phyloP scores from a whole-genome alignment of 305 asterid species.

The Coffea humblotiana region DNA sequence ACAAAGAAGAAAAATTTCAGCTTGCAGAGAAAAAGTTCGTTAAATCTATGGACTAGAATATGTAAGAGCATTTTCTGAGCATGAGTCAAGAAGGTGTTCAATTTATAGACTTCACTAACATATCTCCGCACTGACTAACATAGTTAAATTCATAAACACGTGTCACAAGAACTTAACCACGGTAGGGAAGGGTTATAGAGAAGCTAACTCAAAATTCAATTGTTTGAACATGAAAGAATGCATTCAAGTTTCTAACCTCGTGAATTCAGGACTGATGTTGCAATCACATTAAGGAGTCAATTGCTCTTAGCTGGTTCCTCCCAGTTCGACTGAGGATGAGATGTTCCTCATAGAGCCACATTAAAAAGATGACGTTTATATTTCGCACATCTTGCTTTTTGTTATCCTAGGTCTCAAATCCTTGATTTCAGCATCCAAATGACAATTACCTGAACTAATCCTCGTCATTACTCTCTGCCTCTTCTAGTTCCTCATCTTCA shows the following conservation, averaged over 20 bases:
- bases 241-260: conserved; percentile 3
- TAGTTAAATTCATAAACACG: neutral
- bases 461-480: conserved; percentile 5
- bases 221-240: neutral
- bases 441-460: neutral
- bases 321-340: neutral
- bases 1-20: neutral
- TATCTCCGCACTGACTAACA: neutral
- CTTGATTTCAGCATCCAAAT: neutral
- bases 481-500: conserved; percentile 16
- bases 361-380: neutral
- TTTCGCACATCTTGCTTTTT: neutral
- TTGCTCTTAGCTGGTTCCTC: neutral
- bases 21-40: neutral
- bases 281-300: neutral
- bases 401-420: neutral
- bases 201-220: neutral
- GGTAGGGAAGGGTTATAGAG: neutral
- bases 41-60: neutral
- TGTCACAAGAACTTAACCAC: neutral
- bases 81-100: neutral
- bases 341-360: neutral
- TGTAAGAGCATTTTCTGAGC: neutral
- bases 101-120: neutral
- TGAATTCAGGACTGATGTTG: neutral